Conservation (phyloP, 139 green algal genomes). For the Closterium sp. region DNA sequence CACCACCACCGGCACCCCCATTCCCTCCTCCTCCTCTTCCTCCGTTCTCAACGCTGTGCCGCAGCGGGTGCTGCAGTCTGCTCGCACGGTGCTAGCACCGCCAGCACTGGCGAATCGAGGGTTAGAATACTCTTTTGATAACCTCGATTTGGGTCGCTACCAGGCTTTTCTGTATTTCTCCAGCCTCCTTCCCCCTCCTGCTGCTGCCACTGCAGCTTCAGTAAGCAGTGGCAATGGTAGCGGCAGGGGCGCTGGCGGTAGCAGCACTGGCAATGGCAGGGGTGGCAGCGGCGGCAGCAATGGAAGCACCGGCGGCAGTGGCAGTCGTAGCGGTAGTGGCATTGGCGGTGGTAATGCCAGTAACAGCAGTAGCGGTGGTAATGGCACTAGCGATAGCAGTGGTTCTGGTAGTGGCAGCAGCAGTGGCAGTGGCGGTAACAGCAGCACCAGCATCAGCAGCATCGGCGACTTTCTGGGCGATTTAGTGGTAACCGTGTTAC, state of each 20-base stretch:
- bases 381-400: too few relatives aligned
- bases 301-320: too few relatives aligned
- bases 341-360: background rate
- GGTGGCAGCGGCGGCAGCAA: too few relatives aligned
- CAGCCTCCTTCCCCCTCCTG: background rate
- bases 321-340: background rate
- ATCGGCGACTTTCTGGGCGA: background rate
- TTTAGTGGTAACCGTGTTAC: background rate
- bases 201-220: background rate
- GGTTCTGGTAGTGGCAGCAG: too few relatives aligned
- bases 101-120: background rate
- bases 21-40: too few relatives aligned
- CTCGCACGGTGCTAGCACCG: background rate
- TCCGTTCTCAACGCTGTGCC: background rate
- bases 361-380: too few relatives aligned
- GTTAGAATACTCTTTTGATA: background rate
- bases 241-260: too few relatives aligned
- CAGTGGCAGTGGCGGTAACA: background rate
- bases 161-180: background rate
- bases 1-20: background rate
- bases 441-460: background rate
- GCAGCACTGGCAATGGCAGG: background rate
- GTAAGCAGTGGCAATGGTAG: too few relatives aligned
- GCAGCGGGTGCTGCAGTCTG: background rate
- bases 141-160: background rate